Evolutionary conservation across 1,284 basidiomycete species (phyloP).

Genomic region (Tilletia indica): DNA sequence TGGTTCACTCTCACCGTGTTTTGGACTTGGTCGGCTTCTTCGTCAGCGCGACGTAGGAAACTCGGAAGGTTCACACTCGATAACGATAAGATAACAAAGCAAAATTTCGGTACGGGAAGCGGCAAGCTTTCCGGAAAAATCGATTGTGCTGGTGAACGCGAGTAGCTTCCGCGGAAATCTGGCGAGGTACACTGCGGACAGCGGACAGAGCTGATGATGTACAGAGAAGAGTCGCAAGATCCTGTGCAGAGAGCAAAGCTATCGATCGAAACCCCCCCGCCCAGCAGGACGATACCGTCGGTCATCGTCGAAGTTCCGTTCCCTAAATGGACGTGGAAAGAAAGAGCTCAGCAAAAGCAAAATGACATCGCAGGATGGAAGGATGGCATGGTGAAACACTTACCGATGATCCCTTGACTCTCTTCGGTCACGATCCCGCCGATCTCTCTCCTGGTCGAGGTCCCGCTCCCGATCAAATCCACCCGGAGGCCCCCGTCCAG

Average conservation of each 20-base stretch:
- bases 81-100: no score
- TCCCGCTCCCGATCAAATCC: conserved; percentile 35
- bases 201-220: no score
- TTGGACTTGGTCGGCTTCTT: no score
- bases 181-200: no score
- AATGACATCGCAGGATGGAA: background rate
- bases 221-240: no score
- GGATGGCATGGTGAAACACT: no score
- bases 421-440: conserved; percentile 34
- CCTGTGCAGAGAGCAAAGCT: background rate
- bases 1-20: background rate
- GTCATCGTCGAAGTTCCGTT: conserved; percentile 7
- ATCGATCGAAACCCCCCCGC: background rate
- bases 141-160: no score
- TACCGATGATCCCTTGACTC: conserved; percentile 32
- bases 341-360: background rate
- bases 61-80: no score
- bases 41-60: no score
- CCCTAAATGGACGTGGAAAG: background rate
- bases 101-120: no score
- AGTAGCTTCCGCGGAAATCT: no score
- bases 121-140: no score
- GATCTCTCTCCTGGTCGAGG: conserved; percentile 33
- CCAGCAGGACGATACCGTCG: conserved; percentile 13
- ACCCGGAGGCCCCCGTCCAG: conserved; percentile 18